Base-by-base conservation (phyloP, 2,329 filamentous ascomycete genomes). In the Botrytis galanthina region DNA sequence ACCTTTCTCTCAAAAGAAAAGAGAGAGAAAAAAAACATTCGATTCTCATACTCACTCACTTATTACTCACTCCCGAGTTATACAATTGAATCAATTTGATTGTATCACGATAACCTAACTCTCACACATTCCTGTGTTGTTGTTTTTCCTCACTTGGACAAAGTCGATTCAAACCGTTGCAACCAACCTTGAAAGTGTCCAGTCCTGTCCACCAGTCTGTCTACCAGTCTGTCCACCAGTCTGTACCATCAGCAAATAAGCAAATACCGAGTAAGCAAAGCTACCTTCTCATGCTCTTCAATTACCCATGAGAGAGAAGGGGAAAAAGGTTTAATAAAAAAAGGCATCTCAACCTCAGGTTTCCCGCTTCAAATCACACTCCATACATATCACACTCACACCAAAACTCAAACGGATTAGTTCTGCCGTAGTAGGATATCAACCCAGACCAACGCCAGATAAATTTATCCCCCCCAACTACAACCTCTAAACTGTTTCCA, bases 381-480 rank as follows among this genome's bases (percentile, higher is more conserved):
- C 37, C 14, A 42, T 42, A 42, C 60, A 39, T 37, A 26, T 60
- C 59, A 61, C 37, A 5, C 60, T 29, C 60, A 37, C 35, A 63
- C 61, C 61, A 44, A 22, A 39, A 63, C 61, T 63, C 61, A 63
- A 63, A 44, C 37, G 61, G 61, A 63, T 42, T 44, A 63, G 61
- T 39, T 63, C 37, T 63, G 9, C 61, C 61, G 39, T 63, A 29
- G 26, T 42, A 26, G n/a, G 51, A 57, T 8, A 62, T 62, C 60
- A 42, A 42, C 16, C 51, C n/a, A 44, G 61, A 44, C 37, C 37
- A 44, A 44, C 61, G 16, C 63, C 63, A 66, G 42, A 48, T 26
- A 66, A 66, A 32, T 66, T 48, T 66, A 44, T 66, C 29, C 42
- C 39, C 39, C 37, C 62, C 62, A 48, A 66, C 29, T 26, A 37